Percentiles rank a stretch among this genome's conserved stretches.
Conservation (phyloP, 2,329 filamentous ascomycete species). For the Aspergillus melleus region DNA sequence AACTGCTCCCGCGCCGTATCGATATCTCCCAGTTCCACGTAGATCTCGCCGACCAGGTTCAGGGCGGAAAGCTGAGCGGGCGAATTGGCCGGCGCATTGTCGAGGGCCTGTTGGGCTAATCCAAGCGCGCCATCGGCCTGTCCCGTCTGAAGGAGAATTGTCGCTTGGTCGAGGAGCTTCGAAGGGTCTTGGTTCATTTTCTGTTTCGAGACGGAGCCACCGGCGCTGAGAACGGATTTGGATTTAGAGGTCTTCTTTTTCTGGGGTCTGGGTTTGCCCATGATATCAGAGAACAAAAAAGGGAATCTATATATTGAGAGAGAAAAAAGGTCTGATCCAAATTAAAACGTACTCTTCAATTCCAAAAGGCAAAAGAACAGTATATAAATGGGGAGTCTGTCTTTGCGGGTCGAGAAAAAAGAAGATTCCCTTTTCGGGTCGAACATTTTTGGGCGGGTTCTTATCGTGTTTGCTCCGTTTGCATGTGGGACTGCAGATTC, state of each 20-base stretch:
- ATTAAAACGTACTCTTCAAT: not conserved
- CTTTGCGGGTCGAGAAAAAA: conserved; percentile 4
- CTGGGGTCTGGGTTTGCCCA: conserved; percentile 55
- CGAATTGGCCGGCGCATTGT: conserved; percentile 33
- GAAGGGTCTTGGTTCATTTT: conserved; percentile 53
- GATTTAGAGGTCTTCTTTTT: conserved; percentile 44
- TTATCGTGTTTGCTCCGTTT: conserved; percentile 43
- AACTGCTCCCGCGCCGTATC: conserved; percentile 74
- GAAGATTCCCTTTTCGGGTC: conserved; percentile 16
- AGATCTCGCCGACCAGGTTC: conserved; percentile 77
- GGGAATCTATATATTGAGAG: conserved; percentile 6
- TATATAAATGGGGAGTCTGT: not conserved
- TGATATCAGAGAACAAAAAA: conserved; percentile 27
- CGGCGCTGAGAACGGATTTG: conserved; percentile 46
- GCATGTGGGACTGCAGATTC: conserved; percentile 37
- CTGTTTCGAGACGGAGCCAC: conserved; percentile 41
- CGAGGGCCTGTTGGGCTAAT: conserved; percentile 55
- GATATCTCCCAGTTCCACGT: conserved; percentile 78
- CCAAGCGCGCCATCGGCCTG: conserved; percentile 59
- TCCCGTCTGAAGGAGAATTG: conserved; percentile 57
- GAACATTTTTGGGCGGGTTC: conserved; percentile 31
- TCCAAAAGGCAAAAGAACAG: not conserved
- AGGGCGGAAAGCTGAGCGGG: conserved; percentile 57
- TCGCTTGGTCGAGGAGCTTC: conserved; percentile 58
- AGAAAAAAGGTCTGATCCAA: not conserved